phyloP scores from a whole-genome alignment of 2,329 filamentous ascomycete genomes.

The Ophiostoma populinum region DNA sequence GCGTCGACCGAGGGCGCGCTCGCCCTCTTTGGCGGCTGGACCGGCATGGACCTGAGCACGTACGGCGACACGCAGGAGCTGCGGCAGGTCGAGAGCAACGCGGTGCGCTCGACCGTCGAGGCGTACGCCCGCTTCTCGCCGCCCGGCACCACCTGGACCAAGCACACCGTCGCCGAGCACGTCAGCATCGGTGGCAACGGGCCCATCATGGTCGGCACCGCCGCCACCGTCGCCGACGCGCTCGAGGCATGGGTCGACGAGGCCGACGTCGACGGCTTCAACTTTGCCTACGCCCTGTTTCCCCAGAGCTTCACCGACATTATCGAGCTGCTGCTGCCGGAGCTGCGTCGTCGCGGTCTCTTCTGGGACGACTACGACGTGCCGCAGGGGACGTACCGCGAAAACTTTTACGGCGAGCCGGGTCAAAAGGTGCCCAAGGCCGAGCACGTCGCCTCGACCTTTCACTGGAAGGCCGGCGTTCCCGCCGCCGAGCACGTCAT shows the following conservation, averaged over 20 bases:
- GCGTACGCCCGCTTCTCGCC: slow-evolving; percentile 7
- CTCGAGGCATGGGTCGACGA: slow-evolving; percentile 51
- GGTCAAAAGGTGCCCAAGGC: slow-evolving; percentile 19
- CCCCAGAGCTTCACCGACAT: slow-evolving; percentile 46
- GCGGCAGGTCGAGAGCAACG: slow-evolving; percentile 22
- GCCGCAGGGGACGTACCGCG: slow-evolving; percentile 24
- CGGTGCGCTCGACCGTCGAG: slow-evolving; percentile 18
- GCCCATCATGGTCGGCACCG: slow-evolving; percentile 38
- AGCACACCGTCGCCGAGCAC: slow-evolving; percentile 46
- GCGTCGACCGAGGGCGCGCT: slow-evolving; percentile 46
- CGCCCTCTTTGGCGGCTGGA: slow-evolving; percentile 59
- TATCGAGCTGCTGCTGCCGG: slow-evolving; percentile 44
- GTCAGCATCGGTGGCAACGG: slow-evolving; percentile 13
- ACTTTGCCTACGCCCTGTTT: slow-evolving; percentile 36
- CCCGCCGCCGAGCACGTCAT: slow-evolving; percentile 14
- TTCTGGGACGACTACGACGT: slow-evolving; percentile 36
- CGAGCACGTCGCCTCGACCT: slow-evolving; percentile 23
- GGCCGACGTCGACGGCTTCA: slow-evolving; percentile 59
- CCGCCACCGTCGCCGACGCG: slow-evolving; percentile 47
- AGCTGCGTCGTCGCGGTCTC: slow-evolving; percentile 37
- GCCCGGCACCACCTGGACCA: slow-evolving; percentile 45
- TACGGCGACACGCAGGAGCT: slow-evolving; percentile 24
- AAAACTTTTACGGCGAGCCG: slow-evolving; percentile 23
- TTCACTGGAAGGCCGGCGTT: slow-evolving; percentile 22
- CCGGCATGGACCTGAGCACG: slow-evolving; percentile 31